A percentile compares a stretch with the other conserved stretches of the same genome.
These are phyloP conservation scores for Stropharia rugosoannulata DNA, from an alignment of 768 basidiomycete species.

Conservation along the genomic window DNA sequence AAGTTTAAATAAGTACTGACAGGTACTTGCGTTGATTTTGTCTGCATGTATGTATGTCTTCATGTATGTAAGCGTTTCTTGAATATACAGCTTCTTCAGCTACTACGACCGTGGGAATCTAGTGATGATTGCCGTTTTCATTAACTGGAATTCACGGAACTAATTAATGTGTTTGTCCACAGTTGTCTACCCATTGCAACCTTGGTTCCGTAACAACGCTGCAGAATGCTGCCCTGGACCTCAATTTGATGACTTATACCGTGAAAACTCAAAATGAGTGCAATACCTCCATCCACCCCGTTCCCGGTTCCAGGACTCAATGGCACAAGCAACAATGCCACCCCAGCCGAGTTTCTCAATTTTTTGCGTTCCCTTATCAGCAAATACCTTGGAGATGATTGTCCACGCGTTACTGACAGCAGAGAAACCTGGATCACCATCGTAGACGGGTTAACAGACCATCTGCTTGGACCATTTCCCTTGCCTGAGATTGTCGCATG, in stretches of 20 bases:
- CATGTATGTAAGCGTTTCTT: too few relatives aligned
- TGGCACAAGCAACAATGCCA: constrained; percentile 26
- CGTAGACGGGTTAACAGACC: constrained; percentile 50
- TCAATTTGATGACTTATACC: not conserved
- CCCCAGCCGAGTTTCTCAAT: constrained; percentile 37
- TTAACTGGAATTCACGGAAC: too few relatives aligned
- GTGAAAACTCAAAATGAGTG: constrained; percentile 14
- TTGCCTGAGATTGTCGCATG: constrained; percentile 48
- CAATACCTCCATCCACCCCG: constrained; percentile 22
- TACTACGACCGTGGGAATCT: too few relatives aligned
- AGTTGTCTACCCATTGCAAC: too few relatives aligned
- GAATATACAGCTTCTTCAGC: too few relatives aligned
- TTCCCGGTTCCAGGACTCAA: constrained; percentile 30
- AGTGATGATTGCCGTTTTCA: too few relatives aligned
- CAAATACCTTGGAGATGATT: constrained; percentile 33
- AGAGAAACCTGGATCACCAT: constrained; percentile 48
- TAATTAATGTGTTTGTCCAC: too few relatives aligned
- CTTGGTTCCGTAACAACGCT: too few relatives aligned
- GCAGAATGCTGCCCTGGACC: too few relatives aligned
- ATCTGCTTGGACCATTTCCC: constrained; percentile 56
- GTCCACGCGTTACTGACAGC: constrained; percentile 26
- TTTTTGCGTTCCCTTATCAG: constrained; percentile 40
- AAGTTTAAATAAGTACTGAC: too few relatives aligned
- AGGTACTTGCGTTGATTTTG: too few relatives aligned
- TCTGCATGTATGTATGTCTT: too few relatives aligned